Evolutionary conservation across 2,329 filamentous ascomycete species (phyloP).

Genomic region (Phyllosticta capitalensis): DNA sequence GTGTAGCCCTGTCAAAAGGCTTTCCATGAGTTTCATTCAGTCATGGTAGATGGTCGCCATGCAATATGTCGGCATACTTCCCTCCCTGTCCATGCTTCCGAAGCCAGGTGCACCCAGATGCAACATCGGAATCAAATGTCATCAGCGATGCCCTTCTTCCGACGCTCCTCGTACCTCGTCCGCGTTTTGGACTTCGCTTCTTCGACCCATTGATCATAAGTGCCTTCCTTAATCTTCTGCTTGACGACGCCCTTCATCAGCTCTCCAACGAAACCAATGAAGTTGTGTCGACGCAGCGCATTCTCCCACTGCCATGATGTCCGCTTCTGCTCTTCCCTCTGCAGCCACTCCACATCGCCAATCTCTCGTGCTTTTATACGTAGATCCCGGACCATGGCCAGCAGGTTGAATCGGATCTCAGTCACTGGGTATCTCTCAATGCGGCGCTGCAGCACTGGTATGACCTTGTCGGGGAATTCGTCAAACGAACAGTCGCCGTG

Average conservation of each 20-base stretch:
- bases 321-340: conserved; percentile 73
- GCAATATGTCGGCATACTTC: background rate
- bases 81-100: background rate
- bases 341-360: conserved; percentile 70
- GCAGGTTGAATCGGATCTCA: conserved; percentile 92
- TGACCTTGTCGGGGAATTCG: conserved; percentile 69
- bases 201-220: conserved; percentile 64
- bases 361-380: conserved; percentile 67
- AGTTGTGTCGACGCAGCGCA: conserved; percentile 82
- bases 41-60: background rate
- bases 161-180: conserved; percentile 37
- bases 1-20: background rate
- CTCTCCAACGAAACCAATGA: conserved; percentile 90
- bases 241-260: conserved; percentile 77
- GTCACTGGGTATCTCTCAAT: conserved; percentile 74
- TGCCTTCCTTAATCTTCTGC: conserved; percentile 59
- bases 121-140: conserved; percentile 16
- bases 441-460: conserved; percentile 75
- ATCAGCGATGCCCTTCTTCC: conserved; percentile 29
- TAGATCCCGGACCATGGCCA: conserved; percentile 83
- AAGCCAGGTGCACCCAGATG: background rate
- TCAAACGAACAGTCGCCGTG: conserved; percentile 66
- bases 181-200: conserved; percentile 53
- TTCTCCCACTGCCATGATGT: conserved; percentile 92
- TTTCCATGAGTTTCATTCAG: background rate